phyloP scores from a whole-genome alignment of 2,329 filamentous ascomycete species.

The Fusarium pseudoanthophilum region DNA sequence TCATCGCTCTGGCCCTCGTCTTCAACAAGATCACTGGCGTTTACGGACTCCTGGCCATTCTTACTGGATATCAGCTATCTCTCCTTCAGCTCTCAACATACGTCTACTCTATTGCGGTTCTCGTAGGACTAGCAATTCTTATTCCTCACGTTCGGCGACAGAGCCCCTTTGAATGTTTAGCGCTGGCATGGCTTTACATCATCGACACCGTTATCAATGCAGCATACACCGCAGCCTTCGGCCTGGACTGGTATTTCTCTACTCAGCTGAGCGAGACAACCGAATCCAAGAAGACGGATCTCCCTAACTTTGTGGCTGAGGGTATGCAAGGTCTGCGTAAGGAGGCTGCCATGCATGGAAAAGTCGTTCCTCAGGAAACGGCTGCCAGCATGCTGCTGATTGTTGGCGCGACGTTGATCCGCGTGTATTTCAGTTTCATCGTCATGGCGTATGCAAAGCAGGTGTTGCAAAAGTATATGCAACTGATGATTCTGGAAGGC shows the following conservation, averaged over 20 bases:
- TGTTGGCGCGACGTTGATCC: conserved; percentile 75
- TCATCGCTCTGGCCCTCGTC: conserved; percentile 83
- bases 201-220: conserved; percentile 85
- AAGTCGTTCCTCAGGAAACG: conserved; percentile 65
- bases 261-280: conserved; percentile 60
- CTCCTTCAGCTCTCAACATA: conserved; percentile 90
- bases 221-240: conserved; percentile 84
- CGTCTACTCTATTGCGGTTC: conserved; percentile 81
- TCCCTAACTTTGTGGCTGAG: conserved; percentile 46
- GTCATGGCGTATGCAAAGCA: conserved; percentile 85
- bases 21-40: conserved; percentile 94
- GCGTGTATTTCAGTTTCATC: conserved; percentile 85
- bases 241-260: conserved; percentile 85
- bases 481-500: conserved; percentile 60
- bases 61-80: conserved; percentile 87
- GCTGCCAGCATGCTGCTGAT: conserved; percentile 83
- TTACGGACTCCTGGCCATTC: conserved; percentile 87
- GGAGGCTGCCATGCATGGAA: conserved; percentile 50
- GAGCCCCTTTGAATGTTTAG: conserved; percentile 80
- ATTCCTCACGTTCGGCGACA: conserved; percentile 83
- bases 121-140: conserved; percentile 75
- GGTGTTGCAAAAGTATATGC: conserved; percentile 74
- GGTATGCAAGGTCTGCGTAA: conserved; percentile 49
- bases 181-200: conserved; percentile 86
- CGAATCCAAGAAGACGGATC: conserved; percentile 37